Evolutionary conservation across 352 stramenopile genomes (phyloP), one percentile per base, ranked within the genome.

Genomic region (Chrysophaeum taylorii): DNA sequence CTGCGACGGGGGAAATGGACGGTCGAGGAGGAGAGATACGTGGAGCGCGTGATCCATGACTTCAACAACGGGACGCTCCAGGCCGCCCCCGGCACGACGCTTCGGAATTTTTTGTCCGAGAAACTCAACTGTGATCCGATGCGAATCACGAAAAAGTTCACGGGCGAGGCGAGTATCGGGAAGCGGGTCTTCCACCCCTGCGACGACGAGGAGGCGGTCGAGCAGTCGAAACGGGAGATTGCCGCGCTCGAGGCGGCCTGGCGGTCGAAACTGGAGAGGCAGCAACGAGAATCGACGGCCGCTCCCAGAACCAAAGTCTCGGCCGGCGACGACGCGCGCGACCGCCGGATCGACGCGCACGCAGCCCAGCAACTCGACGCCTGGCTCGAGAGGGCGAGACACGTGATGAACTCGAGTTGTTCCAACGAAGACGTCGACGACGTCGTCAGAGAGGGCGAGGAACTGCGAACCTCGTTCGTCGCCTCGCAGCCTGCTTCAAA

Each of bases 91-190:
- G 87, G 87, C 4, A 92, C 85, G 38, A 93, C 87, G 5, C 75
- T 92, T n/a, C 71, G 81, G 23, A 81, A 75, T 15, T 86, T 82
- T 71, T 70, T 89, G 33, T 84, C 77, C n/a, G 80, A 85, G 33
- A 85, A 86, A 73, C 75, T 89, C 21, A 72, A 84, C 73, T 90
- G 86, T 50, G 86, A 92, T 81, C 86, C 86, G 2, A 92, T 92
- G 86, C 75, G 86, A 27, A 92, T 92, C 67, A 92, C 86, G 2
- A 92, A 92, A 76, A 92, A 92, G 72, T 92, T 91, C 73, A 89
- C 85, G 27, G 85, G 85, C 21, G 83, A 86, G 45, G 74, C 76
- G 39, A 88, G 81, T 72, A 90, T 92, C 70, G 86, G 86, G 5
- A 92, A 92, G 73, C 73, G 84, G 37, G 84, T 90, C 2, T 91